These are phyloP conservation scores for Closterium sp. DNA, from an alignment of 139 green algal genomes.

Conservation along the genomic window DNA sequence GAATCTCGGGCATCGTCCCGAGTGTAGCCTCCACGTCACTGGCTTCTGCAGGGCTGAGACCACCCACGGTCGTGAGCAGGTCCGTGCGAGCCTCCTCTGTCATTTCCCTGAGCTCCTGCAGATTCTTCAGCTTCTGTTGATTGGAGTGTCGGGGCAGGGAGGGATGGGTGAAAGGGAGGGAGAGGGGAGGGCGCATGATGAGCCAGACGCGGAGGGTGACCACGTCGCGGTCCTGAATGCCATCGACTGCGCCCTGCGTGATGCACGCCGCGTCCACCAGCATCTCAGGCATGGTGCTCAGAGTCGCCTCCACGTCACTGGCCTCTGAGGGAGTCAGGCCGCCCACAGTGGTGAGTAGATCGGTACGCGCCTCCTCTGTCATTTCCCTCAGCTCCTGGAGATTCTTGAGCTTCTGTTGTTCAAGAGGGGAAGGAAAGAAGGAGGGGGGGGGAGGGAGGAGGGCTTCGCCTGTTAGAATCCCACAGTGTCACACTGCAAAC, in stretches of 20 bases:
- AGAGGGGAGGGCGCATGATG: neutral
- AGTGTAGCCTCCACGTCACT: slow-evolving; percentile 39
- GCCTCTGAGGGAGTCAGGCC: slow-evolving; percentile 13
- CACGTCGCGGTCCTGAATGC: slow-evolving; percentile 43
- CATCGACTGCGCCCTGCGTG: slow-evolving; percentile 41
- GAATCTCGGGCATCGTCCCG: slow-evolving; percentile 13
- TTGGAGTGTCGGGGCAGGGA: neutral
- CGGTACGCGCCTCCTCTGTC: slow-evolving; percentile 3
- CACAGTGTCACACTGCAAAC: no score
- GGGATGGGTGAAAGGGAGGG: slow-evolving; percentile 25
- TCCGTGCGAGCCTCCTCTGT: neutral
- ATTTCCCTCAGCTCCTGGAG: slow-evolving; percentile 46
- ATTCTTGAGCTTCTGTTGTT: slow-evolving; percentile 39
- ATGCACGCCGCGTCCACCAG: slow-evolving; percentile 29
- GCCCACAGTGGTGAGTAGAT: slow-evolving; percentile 1
- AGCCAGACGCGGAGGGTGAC: slow-evolving; percentile 52
- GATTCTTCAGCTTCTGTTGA: slow-evolving; percentile 38
- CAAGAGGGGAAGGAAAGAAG: no score
- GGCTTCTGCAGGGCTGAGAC: slow-evolving; percentile 7
- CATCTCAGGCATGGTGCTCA: slow-evolving; percentile 25
- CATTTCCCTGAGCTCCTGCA: slow-evolving; percentile 40
- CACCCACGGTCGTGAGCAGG: slow-evolving; percentile 11
- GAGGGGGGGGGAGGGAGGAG: no score
- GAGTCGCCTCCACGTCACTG: slow-evolving; percentile 30
- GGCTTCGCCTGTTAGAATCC: no score